phyloP scores from a whole-genome alignment of 768 basidiomycete species.

The Suillus cothurnatus region DNA sequence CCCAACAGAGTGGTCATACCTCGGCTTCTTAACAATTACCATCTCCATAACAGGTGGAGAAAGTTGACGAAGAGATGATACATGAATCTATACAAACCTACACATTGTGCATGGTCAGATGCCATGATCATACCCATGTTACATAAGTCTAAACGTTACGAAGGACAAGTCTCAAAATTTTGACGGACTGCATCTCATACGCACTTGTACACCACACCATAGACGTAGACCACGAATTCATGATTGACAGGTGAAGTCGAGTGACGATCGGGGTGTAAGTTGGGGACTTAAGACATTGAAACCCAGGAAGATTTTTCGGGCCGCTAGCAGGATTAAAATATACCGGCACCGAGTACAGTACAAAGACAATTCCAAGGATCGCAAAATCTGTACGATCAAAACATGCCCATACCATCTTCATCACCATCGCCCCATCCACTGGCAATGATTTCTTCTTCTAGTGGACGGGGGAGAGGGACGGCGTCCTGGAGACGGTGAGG shows the following conservation, averaged over 20 bases:
- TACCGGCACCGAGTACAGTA: constrained; percentile 5
- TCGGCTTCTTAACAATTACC: not conserved
- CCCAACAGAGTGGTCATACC: not conserved
- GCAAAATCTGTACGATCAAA: constrained; percentile 6
- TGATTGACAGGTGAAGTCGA: not conserved
- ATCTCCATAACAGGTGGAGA: not conserved
- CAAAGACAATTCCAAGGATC: constrained; percentile 5
- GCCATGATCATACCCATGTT: not conserved
- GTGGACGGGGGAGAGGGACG: constrained; percentile 35
- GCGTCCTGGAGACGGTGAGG: constrained; percentile 16
- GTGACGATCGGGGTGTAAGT: not conserved
- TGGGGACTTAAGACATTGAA: not conserved
- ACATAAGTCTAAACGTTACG: not conserved
- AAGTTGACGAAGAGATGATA: not conserved
- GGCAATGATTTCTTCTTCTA: constrained; percentile 64
- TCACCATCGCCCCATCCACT: constrained; percentile 73
- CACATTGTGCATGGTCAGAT: not conserved
- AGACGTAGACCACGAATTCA: not conserved
- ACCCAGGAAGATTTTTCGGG: not conserved
- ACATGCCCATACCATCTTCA: constrained; percentile 68
- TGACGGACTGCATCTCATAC: not conserved
- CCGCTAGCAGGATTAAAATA: constrained; percentile 5
- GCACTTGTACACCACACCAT: not conserved
- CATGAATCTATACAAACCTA: not conserved
- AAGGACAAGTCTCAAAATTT: not conserved